phyloP scores from a whole-genome alignment of 2,329 filamentous ascomycete genomes.

The Paramyrothecium roridum region DNA sequence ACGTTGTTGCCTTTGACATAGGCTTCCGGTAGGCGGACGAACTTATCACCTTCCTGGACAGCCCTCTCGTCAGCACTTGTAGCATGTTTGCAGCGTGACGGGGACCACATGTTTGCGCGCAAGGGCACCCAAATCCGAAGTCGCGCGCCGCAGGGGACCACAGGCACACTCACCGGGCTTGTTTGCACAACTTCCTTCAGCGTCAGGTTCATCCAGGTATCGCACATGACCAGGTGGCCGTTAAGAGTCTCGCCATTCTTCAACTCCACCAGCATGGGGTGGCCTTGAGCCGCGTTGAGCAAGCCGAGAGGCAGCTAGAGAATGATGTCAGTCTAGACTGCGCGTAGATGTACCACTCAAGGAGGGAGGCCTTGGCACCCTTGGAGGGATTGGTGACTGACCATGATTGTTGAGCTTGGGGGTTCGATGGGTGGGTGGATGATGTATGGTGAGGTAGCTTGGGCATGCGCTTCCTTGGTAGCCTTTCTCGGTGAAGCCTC shows the following conservation, averaged over 20 bases:
- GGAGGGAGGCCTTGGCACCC: not conserved
- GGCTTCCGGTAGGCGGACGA: slow-evolving; percentile 86
- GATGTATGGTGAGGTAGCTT: not conserved
- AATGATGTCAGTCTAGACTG: slow-evolving; percentile 17
- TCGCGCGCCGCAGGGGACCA: not conserved
- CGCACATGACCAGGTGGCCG: slow-evolving; percentile 92
- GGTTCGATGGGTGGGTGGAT: not conserved
- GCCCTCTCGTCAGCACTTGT: not conserved
- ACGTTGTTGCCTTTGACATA: slow-evolving; percentile 98
- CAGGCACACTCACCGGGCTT: slow-evolving; percentile 58
- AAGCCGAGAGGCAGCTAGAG: slow-evolving; percentile 70
- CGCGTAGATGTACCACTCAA: not conserved
- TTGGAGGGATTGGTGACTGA: not conserved
- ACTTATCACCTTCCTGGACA: slow-evolving; percentile 80
- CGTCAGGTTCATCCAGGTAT: slow-evolving; percentile 99
- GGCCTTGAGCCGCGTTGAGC: slow-evolving; percentile 91
- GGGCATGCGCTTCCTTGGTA: not conserved
- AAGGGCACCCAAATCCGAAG: too few species aligned
- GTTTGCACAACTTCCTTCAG: slow-evolving; percentile 97
- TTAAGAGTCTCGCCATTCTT: slow-evolving; percentile 98
- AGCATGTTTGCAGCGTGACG: not conserved
- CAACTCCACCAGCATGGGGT: slow-evolving; percentile 95
- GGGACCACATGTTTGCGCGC: too few species aligned
- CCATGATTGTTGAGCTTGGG: not conserved
- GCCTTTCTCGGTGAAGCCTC: not conserved